These are phyloP conservation scores for Cryphonectria naterciae DNA, from an alignment of 2,329 filamentous ascomycete species.

Conservation along the genomic window DNA sequence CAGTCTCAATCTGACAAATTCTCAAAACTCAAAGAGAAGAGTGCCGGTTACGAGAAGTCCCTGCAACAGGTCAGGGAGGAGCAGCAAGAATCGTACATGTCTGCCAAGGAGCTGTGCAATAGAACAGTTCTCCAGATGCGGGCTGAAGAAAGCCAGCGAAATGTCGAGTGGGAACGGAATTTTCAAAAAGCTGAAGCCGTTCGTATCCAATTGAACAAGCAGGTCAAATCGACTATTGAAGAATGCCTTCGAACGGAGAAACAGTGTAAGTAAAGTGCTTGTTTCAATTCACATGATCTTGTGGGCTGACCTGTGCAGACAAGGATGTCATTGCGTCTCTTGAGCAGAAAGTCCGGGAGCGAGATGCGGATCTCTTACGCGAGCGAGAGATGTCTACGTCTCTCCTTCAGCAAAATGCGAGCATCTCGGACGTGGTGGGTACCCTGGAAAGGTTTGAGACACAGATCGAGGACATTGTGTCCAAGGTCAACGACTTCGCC, in stretches of 20 bases:
- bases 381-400: constrained; percentile 19
- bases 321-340: constrained; percentile 31
- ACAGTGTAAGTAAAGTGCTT: constrained; percentile 22
- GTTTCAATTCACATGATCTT: no score
- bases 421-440: constrained; percentile 15
- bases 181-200: constrained; percentile 41
- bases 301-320: constrained; percentile 22
- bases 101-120: constrained; percentile 40
- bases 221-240: constrained; percentile 24
- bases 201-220: constrained; percentile 37
- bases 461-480: constrained; percentile 15
- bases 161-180: constrained; percentile 33
- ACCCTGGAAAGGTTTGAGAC: constrained; percentile 14
- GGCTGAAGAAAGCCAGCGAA: constrained; percentile 37
- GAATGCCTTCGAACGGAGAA: constrained; percentile 23
- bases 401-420: constrained; percentile 17
- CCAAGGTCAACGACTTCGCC: constrained; percentile 14
- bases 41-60: constrained; percentile 41
- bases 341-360: constrained; percentile 24
- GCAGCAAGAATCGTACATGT: constrained; percentile 49
- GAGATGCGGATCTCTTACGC: constrained; percentile 19
- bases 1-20: constrained; percentile 36
- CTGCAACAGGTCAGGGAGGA: constrained; percentile 52
- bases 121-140: constrained; percentile 41
- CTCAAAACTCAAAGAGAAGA: constrained; percentile 41